A percentile compares a stretch with the other conserved stretches of the same genome.
These are phyloP conservation scores for Linum lewisii DNA, from an alignment of 345 rosid species.

Conservation along the genomic window DNA sequence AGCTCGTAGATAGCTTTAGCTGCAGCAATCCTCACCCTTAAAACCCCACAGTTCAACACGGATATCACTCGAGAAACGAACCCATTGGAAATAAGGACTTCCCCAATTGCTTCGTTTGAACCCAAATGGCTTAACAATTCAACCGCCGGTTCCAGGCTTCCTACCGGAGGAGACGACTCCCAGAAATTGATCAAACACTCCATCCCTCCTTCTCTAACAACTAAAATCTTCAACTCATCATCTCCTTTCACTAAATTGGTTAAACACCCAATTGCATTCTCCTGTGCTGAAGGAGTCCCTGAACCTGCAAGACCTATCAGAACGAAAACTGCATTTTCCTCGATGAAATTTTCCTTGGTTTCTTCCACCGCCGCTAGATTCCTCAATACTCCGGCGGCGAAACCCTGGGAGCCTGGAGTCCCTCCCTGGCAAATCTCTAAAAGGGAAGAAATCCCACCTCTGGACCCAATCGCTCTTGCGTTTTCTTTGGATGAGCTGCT, in stretches of 20 bases:
- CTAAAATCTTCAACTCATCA: constrained; percentile 43
- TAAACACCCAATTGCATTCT: constrained; percentile 70
- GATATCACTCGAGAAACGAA: constrained; percentile 40
- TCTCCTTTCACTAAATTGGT: constrained; percentile 50
- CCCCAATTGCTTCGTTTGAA: constrained; percentile 47
- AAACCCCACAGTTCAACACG: constrained; percentile 50
- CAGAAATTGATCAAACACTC: constrained; percentile 66
- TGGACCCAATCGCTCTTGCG: constrained; percentile 68
- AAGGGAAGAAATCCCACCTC: no score
- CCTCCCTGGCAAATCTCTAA: constrained; percentile 75
- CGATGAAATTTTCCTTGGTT: constrained; percentile 56
- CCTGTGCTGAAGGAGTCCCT: constrained; percentile 69
- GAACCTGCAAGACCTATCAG: constrained; percentile 51
- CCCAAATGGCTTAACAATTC: constrained; percentile 45
- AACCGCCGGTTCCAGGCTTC: constrained; percentile 56
- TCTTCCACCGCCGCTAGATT: constrained; percentile 53
- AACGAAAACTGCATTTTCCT: constrained; percentile 57
- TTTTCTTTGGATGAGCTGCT: constrained; percentile 66
- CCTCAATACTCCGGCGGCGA: constrained; percentile 76
- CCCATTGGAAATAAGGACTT: constrained; percentile 52
- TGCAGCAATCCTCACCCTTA: constrained; percentile 63
- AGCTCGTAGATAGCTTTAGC: constrained; percentile 53
- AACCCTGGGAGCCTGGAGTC: constrained; percentile 73
- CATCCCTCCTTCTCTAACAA: constrained; percentile 60
- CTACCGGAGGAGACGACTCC: constrained; percentile 47